Evolutionary conservation across 176 grass and related monocot species (phyloP).

Genomic region (Leersia perrieri): DNA sequence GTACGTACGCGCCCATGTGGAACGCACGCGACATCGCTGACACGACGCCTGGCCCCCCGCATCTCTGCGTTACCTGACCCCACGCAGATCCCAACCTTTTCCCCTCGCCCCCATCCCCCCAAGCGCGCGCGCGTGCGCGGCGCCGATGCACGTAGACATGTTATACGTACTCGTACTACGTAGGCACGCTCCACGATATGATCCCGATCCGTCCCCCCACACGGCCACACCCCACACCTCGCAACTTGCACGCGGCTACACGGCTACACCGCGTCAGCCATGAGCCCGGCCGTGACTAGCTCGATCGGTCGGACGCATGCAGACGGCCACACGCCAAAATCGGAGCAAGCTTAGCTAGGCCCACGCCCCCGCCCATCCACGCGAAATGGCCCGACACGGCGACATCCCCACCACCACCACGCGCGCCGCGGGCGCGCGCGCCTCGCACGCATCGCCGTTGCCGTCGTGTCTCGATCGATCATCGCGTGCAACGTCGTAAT

Average conservation of each 20-base stretch:
- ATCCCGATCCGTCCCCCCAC: neutral
- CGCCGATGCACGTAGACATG: neutral
- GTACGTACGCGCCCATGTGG: slow-evolving; percentile 12
- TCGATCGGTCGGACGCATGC: too few species aligned
- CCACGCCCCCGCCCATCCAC: neutral
- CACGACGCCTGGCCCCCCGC: slow-evolving; percentile 4
- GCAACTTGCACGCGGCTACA: neutral
- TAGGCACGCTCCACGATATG: neutral
- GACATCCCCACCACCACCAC: slow-evolving; percentile 17
- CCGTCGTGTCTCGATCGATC: too few species aligned
- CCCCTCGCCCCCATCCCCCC: too few species aligned
- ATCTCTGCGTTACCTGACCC: neutral
- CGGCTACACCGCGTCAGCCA: too few species aligned
- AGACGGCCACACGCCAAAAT: neutral
- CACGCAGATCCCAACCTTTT: slow-evolving; percentile 21
- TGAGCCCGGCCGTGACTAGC: too few species aligned
- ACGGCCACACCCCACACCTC: neutral
- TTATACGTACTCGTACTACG: neutral
- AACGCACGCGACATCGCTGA: slow-evolving; percentile 4
- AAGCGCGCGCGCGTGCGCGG: neutral
- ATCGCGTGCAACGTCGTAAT: neutral
- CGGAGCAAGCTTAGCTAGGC: too few species aligned
- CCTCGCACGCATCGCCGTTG: neutral
- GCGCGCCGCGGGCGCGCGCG: neutral
- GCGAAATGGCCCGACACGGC: neutral